These are phyloP conservation scores for Phytophthora nicotianae DNA, from an alignment of 352 stramenopile genomes.

Conservation along the genomic window DNA sequence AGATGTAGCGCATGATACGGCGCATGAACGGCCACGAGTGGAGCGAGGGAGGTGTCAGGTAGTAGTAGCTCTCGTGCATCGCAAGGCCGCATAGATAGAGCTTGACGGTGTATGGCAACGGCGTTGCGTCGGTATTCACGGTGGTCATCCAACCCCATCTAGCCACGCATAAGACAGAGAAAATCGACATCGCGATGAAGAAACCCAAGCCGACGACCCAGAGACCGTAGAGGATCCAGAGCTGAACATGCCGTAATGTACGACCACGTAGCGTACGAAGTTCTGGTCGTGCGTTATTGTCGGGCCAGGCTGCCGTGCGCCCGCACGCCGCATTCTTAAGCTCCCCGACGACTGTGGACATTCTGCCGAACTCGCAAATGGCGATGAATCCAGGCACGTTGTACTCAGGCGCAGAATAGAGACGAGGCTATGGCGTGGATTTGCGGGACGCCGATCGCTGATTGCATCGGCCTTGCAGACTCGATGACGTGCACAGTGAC, in stretches of 20 bases:
- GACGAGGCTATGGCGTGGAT: constrained; percentile 17
- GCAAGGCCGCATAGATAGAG: constrained; percentile 36
- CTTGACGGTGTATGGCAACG: constrained; percentile 18
- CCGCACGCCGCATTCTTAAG: constrained; percentile 24
- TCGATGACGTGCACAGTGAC: constrained; percentile 13
- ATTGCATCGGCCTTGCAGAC: constrained; percentile 13
- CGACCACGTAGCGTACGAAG: constrained; percentile 34
- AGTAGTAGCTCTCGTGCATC: constrained; percentile 54
- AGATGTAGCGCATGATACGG: constrained; percentile 37
- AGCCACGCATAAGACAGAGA: constrained; percentile 14
- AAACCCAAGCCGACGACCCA: constrained; percentile 37
- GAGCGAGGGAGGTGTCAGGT: constrained; percentile 21
- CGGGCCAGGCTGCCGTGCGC: constrained; percentile 15
- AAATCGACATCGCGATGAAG: constrained; percentile 26
- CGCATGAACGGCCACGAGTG: constrained; percentile 51
- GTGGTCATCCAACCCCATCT: constrained; percentile 7
- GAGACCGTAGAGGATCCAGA: constrained; percentile 39
- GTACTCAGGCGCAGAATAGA: constrained; percentile 5
- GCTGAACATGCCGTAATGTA: constrained; percentile 32
- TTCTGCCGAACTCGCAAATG: constrained; percentile 13
- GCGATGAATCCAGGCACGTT: neutral
- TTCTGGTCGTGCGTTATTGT: constrained; percentile 37
- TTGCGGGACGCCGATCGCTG: constrained; percentile 7
- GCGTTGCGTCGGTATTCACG: neutral
- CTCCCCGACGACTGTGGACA: constrained; percentile 7